Conservation (phyloP, 148 eudicot genomes). For the Rheum nobile region DNA sequence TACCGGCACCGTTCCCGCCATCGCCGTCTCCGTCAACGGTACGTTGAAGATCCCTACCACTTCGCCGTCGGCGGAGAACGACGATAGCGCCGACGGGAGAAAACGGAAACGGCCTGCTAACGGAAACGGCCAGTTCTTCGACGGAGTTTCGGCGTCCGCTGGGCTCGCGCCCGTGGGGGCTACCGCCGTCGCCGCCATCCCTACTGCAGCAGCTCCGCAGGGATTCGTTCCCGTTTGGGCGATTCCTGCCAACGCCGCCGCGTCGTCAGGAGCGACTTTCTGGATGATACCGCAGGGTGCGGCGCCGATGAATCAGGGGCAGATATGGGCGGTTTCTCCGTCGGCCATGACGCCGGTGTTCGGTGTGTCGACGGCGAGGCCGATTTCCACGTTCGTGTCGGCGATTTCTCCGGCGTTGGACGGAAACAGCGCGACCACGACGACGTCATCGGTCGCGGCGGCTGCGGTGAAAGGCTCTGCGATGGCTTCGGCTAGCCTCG, state of each 20-base stretch:
- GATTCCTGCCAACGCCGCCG: constrained; percentile 16
- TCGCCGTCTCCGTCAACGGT: constrained; percentile 29
- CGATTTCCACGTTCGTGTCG: constrained; percentile 14
- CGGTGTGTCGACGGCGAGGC: constrained; percentile 10
- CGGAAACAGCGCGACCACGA: constrained; percentile 2
- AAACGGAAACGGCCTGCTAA: constrained; percentile 13
- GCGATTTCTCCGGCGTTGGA: constrained; percentile 6
- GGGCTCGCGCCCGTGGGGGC: constrained; percentile 21
- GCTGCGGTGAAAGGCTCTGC: constrained; percentile 10
- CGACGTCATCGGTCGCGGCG: constrained; percentile 1
- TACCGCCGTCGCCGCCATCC: background rate
- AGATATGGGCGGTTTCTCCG: constrained; percentile 24
- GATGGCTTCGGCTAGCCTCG: constrained; percentile 18
- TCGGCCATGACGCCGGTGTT: constrained; percentile 14
- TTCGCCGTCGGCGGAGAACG: background rate
- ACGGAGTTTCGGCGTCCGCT: constrained; percentile 12
- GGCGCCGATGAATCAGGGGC: constrained; percentile 18
- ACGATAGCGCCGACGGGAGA: background rate
- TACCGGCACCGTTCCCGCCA: constrained; percentile 32
- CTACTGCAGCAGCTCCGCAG: constrained; percentile 8
- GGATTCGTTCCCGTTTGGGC: constrained; percentile 31
- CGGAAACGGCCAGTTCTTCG: constrained; percentile 4
- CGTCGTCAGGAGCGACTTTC: constrained; percentile 11
- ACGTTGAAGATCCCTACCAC: constrained; percentile 22
- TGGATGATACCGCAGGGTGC: constrained; percentile 25